Conservation (phyloP, 441 rosid genomes). For the Codiaeum variegatum region DNA sequence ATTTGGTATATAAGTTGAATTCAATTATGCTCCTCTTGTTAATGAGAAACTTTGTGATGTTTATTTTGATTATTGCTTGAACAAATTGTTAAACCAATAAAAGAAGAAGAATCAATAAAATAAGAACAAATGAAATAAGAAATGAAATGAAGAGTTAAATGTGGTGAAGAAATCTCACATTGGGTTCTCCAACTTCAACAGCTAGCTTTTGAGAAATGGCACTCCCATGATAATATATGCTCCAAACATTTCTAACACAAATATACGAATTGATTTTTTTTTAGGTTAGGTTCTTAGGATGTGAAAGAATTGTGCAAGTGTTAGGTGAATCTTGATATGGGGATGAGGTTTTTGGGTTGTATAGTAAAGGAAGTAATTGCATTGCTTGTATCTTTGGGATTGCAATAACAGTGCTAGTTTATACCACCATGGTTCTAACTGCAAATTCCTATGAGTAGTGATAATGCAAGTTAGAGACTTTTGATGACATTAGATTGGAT, state of each 20-base stretch:
- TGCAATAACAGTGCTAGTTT: not conserved
- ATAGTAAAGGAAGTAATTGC: not conserved
- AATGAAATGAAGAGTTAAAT: too few species aligned
- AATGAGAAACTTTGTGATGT: not conserved
- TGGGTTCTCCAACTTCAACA: too few species aligned
- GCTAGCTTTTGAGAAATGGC: too few species aligned
- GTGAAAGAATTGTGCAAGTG: not conserved
- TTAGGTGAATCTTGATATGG: not conserved
- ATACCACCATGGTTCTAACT: not conserved
- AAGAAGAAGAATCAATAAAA: too few species aligned
- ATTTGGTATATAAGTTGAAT: not conserved
- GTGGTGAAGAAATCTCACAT: too few species aligned
- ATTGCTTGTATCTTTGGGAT: not conserved
- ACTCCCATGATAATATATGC: too few species aligned
- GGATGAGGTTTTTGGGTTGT: not conserved
- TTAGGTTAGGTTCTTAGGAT: not conserved
- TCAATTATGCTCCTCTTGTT: not conserved
- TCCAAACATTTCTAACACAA: too few species aligned
- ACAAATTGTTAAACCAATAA: too few species aligned
- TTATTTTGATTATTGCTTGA: not conserved
- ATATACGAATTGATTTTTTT: not conserved
- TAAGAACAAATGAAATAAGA: too few species aligned
- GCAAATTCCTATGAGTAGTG: not conserved
- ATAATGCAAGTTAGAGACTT: not conserved
- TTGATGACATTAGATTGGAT: not conserved